A percentile compares a stretch with the other conserved stretches of the same genome.
phyloP scores from a whole-genome alignment of 495 filamentous ascomycete genomes.

The Trichoderma virens region DNA sequence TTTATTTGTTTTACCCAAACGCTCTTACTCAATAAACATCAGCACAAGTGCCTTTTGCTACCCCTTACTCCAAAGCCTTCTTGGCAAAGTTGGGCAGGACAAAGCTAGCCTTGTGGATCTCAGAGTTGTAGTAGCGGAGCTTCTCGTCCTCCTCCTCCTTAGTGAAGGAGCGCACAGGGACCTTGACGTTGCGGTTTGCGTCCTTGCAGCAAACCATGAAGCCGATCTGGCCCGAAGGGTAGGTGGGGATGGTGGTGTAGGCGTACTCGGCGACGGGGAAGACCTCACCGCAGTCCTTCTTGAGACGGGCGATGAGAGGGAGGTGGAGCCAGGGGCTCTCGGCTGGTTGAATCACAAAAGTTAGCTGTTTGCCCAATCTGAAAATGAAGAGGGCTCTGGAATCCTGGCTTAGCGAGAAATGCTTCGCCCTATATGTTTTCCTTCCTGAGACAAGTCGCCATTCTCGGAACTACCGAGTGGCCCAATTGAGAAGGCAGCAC shows the following conservation, averaged over 20 bases:
- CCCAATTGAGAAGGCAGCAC: slow-evolving; percentile 7
- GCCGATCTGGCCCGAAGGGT: slow-evolving; percentile 97
- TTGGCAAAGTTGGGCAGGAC: slow-evolving; percentile 87
- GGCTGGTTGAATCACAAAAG: slow-evolving; percentile 44
- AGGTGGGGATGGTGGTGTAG: slow-evolving; percentile 99
- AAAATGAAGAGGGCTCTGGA: slow-evolving; percentile 11
- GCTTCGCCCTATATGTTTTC: not conserved
- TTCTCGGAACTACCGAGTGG: slow-evolving; percentile 11
- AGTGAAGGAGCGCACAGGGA: slow-evolving; percentile 70
- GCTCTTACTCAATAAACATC: not conserved
- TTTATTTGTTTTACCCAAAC: not conserved
- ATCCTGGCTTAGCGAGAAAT: slow-evolving; percentile 12
- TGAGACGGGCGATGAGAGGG: slow-evolving; percentile 77
- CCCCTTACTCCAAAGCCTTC: slow-evolving; percentile 56
- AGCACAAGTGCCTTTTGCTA: slow-evolving; percentile 14
- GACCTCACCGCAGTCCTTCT: slow-evolving; percentile 93
- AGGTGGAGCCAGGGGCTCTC: slow-evolving; percentile 99
- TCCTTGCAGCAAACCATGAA: slow-evolving; percentile 99
- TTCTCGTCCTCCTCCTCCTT: slow-evolving; percentile 84
- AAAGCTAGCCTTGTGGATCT: slow-evolving; percentile 91
- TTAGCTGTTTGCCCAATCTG: slow-evolving; percentile 20
- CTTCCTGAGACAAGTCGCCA: not conserved
- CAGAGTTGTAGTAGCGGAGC: slow-evolving; percentile 91
- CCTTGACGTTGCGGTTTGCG: slow-evolving; percentile 66
- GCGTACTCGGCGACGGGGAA: slow-evolving; percentile 98